Base-by-base conservation (phyloP, 1,139 yeast species). In the Diutina catenulata region DNA sequence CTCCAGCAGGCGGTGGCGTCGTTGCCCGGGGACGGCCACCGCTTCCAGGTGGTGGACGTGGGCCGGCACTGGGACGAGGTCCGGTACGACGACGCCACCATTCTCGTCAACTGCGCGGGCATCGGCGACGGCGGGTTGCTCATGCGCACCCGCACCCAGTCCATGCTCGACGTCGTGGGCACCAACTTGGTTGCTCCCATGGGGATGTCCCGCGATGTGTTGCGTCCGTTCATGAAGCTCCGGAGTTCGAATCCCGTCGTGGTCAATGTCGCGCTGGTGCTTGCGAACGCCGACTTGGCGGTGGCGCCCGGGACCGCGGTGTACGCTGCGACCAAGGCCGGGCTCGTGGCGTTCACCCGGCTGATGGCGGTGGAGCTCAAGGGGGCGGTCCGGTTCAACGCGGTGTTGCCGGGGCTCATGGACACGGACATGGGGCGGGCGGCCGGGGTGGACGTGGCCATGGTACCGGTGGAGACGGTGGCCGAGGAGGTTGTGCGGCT, bases 321-420 rank as follows among this genome's bases (percentile, higher is more conserved):
- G 0, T 91, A 91, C 52, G 66, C 86, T 1, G 91, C 94, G 0
- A 66, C 86, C 38, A 91, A 91, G 53, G 81, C 87, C 0, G 97
- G 94, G 0, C 47, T 82, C 11, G 51, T 71, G 36, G 84, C 82
- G 4, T 80, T 86, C 48, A 73, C 94, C 0, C 57, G 62, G 35
- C 61, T 80, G 0, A 53, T 86, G 35, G 78, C 91, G 0, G 50
- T 55, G 3, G 98, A 91, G 48, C 55, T 81, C 41, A 69, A 68
- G 9, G 70, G 64, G 2, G 62, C 52, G 44, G 56, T 66, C 3
- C 47, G 84, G 28, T 80, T 81, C 29, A 80, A 80, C 49, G 65
- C 81, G 1, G 55, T 88, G 1, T 55, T 80, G 8, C 95, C 95
- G 0, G 94, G 94, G 0, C 61, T 84, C 19, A 75, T 86, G 1